These are phyloP conservation scores for Biancaea sappan DNA, from an alignment of 306 rosid species.

Conservation along the genomic window DNA sequence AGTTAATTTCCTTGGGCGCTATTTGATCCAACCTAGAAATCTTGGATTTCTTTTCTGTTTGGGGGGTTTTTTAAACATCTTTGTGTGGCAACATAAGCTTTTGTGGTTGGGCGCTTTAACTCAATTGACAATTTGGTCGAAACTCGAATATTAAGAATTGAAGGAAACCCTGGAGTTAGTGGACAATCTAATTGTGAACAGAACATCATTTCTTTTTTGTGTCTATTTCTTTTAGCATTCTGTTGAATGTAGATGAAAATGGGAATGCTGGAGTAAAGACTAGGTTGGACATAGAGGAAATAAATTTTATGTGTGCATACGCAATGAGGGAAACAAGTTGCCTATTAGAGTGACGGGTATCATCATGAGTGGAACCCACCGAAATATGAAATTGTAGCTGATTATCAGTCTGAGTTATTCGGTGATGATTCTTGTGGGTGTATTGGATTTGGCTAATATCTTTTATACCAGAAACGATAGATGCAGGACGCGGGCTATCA, in stretches of 20 bases:
- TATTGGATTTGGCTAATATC: slow-evolving; percentile 3
- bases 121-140: not conserved
- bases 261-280: not conserved
- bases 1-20: not conserved
- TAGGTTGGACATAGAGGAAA: not conserved
- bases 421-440: not conserved
- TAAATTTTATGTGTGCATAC: not conserved
- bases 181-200: not conserved
- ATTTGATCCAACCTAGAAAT: slow-evolving; percentile 4
- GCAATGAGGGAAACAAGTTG: not conserved
- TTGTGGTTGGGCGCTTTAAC: not conserved
- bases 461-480: no score
- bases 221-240: not conserved
- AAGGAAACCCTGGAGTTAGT: not conserved
- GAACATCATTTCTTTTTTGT: not conserved
- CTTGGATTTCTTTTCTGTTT: not conserved
- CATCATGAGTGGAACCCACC: not conserved
- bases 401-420: not conserved
- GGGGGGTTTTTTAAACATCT: not conserved
- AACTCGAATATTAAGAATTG: not conserved
- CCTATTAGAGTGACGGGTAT: not conserved
- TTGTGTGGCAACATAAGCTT: not conserved
- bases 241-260: not conserved
- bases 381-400: not conserved
- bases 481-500: no score